Conservation (phyloP, 805 yeast genomes). For the Schwanniomyces vanrijiae region DNA sequence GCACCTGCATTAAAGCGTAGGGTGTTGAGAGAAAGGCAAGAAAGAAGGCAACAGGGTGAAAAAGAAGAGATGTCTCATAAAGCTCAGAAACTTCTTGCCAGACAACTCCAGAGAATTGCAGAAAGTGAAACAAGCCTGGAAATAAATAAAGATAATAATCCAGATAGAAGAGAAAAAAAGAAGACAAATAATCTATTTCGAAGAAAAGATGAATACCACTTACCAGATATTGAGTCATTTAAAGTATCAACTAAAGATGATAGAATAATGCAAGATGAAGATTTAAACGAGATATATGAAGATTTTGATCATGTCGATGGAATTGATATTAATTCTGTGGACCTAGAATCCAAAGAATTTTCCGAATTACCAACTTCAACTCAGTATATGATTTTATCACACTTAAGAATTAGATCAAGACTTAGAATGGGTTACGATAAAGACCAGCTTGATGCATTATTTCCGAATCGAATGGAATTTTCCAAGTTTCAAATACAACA, state of each 20-base stretch:
- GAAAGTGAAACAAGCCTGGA: constrained; percentile 15
- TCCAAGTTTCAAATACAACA: constrained; percentile 90
- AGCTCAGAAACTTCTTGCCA: constrained; percentile 77
- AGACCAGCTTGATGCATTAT: constrained; percentile 78
- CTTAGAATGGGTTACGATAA: constrained; percentile 93
- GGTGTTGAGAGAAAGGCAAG: constrained; percentile 72
- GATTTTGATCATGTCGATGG: constrained; percentile 59
- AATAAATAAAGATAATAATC: neutral
- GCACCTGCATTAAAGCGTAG: constrained; percentile 81
- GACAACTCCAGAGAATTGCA: constrained; percentile 67
- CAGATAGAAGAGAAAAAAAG: constrained; percentile 1
- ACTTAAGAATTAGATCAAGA: constrained; percentile 78
- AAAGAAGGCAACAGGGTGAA: constrained; percentile 65
- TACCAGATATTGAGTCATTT: constrained; percentile 68
- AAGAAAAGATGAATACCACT: constrained; percentile 77
- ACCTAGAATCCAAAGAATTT: constrained; percentile 82
- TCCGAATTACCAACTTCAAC: constrained; percentile 74
- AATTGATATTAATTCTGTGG: constrained; percentile 68
- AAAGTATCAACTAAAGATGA: constrained; percentile 57
- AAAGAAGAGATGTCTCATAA: constrained; percentile 68
- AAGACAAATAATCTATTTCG: neutral
- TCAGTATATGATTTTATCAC: constrained; percentile 84
- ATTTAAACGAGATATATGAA: constrained; percentile 61
- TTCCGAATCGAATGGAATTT: constrained; percentile 85
- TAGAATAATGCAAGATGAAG: constrained; percentile 73